A percentile compares a stretch with the other conserved stretches of the same genome.
phyloP scores from a whole-genome alignment of 257 asterid genomes.

The Primulina eburnea region DNA sequence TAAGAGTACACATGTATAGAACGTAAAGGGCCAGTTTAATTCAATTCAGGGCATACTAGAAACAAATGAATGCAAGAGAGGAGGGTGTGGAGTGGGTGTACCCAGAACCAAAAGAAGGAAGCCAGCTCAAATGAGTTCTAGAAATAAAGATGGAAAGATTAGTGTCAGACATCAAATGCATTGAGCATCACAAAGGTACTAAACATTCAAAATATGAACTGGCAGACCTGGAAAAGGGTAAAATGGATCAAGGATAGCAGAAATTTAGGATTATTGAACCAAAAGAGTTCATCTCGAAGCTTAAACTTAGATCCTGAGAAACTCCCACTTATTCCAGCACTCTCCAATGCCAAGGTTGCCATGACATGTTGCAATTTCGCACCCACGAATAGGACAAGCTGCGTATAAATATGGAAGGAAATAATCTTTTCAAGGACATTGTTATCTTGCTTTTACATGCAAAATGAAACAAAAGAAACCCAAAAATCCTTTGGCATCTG shows the following conservation, averaged over 20 bases:
- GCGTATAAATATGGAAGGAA: slow-evolving; percentile 21
- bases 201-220: not conserved
- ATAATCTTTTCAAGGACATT: too few relatives aligned
- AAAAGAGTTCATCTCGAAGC: slow-evolving; percentile 89
- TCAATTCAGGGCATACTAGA: not conserved
- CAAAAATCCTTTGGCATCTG: not conserved
- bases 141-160: slow-evolving; percentile 16
- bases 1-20: too few relatives aligned
- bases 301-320: slow-evolving; percentile 58
- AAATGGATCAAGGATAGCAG: slow-evolving; percentile 80
- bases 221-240: slow-evolving; percentile 87
- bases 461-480: not conserved
- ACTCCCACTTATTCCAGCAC: slow-evolving; percentile 67
- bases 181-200: not conserved
- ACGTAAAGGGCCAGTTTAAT: too few relatives aligned
- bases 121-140: slow-evolving; percentile 81
- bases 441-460: too few relatives aligned
- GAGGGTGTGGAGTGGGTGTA: slow-evolving; percentile 28
- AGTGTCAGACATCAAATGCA: slow-evolving; percentile 3
- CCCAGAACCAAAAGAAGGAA: slow-evolving; percentile 99
- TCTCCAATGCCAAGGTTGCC: slow-evolving; percentile 93
- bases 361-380: slow-evolving; percentile 90
- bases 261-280: slow-evolving; percentile 94
- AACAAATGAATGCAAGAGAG: slow-evolving; percentile 11
- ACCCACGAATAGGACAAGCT: slow-evolving; percentile 92